Evolutionary conservation across 805 yeast species (phyloP).

Genomic region (Isabelozyma rhagii): DNA sequence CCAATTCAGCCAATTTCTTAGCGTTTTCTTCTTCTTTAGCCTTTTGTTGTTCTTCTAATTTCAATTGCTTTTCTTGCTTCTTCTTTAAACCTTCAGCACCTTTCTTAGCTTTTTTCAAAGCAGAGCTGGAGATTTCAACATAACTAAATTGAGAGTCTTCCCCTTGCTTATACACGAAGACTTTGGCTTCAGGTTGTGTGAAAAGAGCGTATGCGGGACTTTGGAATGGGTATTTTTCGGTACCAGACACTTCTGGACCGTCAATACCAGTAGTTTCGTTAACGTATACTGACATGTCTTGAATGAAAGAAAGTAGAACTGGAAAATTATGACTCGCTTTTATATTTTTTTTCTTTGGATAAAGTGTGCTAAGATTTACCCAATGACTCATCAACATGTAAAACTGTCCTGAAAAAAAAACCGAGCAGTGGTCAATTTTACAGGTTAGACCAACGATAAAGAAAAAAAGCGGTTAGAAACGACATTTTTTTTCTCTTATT

Average conservation of each 20-base stretch:
- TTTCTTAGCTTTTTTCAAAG: conserved; percentile 92
- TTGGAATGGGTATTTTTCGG: conserved; percentile 68
- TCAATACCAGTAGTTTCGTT: conserved; percentile 75
- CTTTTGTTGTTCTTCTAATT: conserved; percentile 58
- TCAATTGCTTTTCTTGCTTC: conserved; percentile 66
- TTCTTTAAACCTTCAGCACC: conserved; percentile 91
- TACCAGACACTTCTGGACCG: conserved; percentile 54
- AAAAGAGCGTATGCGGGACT: conserved; percentile 81
- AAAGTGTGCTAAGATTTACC: not conserved
- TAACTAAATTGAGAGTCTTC: conserved; percentile 57
- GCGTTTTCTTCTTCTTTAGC: conserved; percentile 58
- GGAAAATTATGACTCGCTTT: not conserved
- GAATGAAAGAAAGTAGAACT: not conserved
- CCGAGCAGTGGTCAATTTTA: not conserved
- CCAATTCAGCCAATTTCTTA: conserved; percentile 73
- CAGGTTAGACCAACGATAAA: not conserved
- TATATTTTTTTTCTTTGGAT: not conserved
- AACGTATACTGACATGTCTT: conserved; percentile 52
- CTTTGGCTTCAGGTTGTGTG: conserved; percentile 48
- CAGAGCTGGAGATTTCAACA: conserved; percentile 81
- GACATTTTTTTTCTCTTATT: too few relatives aligned
- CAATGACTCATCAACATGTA: not conserved
- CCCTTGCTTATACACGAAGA: conserved; percentile 57
- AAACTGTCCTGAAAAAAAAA: not conserved
- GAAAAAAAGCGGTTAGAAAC: too few relatives aligned